These are phyloP conservation scores for Uronychia binucleata DNA, from an alignment of 73 alveolate species.

Conservation along the genomic window DNA sequence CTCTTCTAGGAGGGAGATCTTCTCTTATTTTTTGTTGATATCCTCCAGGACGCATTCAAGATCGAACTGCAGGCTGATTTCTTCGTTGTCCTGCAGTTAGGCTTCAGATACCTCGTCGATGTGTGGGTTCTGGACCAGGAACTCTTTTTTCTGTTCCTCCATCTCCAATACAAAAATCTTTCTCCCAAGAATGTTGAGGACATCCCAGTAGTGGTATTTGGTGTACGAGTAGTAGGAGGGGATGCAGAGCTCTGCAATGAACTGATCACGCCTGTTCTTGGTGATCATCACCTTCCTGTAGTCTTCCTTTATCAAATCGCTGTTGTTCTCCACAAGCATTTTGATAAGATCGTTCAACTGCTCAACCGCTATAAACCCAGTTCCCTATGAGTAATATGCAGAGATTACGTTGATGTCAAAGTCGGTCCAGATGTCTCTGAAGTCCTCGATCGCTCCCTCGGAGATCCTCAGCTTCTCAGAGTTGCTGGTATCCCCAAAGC, in stretches of 20 bases:
- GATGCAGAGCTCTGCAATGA: background rate
- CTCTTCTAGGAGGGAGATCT: background rate
- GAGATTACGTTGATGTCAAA: conserved; percentile 18
- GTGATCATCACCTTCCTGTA: background rate
- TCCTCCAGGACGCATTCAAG: background rate
- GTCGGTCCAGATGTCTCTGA: conserved; percentile 17
- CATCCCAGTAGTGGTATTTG: conserved; percentile 1
- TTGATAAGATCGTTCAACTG: background rate
- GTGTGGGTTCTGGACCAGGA: background rate
- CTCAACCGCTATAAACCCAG: background rate
- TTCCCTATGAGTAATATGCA: background rate
- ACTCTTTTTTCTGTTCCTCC: no score
- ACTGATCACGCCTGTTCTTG: background rate
- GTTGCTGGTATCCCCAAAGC: background rate
- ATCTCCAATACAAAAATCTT: background rate
- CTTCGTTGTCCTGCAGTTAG: background rate
- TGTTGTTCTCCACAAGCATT: background rate
- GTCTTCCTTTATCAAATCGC: background rate
- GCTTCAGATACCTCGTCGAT: background rate
- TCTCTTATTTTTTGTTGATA: background rate
- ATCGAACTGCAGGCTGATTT: background rate
- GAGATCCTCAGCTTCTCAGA: background rate
- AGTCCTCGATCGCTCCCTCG: background rate
- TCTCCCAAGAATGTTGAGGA: background rate
- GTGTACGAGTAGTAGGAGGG: background rate